Evolutionary conservation across 2,329 filamentous ascomycete species (phyloP), one percentile per base, ranked within the genome.

Genomic region (Xenosphaeropsis pyriputrescens): DNA sequence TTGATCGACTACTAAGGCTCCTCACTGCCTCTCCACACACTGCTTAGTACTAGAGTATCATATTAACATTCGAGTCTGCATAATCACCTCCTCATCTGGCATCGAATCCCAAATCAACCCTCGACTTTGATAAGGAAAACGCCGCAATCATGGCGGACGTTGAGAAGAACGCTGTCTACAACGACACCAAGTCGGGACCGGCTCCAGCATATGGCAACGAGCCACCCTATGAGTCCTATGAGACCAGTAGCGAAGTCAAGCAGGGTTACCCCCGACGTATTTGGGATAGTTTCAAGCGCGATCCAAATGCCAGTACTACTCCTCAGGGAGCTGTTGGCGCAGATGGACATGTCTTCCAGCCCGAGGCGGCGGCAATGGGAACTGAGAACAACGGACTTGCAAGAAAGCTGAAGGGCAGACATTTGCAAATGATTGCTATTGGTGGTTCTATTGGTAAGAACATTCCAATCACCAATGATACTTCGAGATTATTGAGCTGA

Each of bases 401-500:
- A 36, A 70, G 86, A 51, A 79, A 76, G 56, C 61, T 93, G 47
- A 91, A 93, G 60, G 76, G 78, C 15, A 70, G 86, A 35, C 89
- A 96, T 64, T 56, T 95, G 54, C 88, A 95, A 63, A 95, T 95
- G 89, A 95, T 95, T 65, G 89, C 89, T 12, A 93, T 95, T 47
- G 86, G 86, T 49, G 88, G 88, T 32, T 89, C 83, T 9, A 94
- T 94, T 50, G 83, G 82, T 74, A 62, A 39, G 58, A 32, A 32
- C 18, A 6, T n/a, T n/a, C 2, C 16, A 17, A 22, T n/a, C 26
- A 15, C 31, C 12, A 37, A 37, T 31, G 15, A 7, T 26, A 9
- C 8, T 11, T 9, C 12, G 5, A 9, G 22, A 9, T 6, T 26
- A 31, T n/a, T 35, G 16, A 26, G 32, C 9, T 29, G 5, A 34